Evolutionary conservation across 139 green algal genomes (phyloP).

Genomic region (Nannochloris sp.): DNA sequence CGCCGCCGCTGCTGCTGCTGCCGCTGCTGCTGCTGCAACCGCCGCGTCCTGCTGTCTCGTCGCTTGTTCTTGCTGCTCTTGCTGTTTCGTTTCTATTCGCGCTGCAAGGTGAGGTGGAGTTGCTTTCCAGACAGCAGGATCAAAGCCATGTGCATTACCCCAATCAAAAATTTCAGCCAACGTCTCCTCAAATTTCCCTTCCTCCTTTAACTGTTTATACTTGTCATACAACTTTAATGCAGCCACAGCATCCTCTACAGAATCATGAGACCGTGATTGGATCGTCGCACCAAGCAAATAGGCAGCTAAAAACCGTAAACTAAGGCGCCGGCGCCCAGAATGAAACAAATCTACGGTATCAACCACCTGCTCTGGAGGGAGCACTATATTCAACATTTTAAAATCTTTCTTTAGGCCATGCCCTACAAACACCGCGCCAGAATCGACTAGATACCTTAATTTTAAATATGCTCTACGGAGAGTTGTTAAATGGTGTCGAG

Average conservation of each 20-base stretch:
- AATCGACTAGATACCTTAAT: conserved; percentile 82
- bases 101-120: neutral
- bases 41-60: neutral
- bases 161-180: conserved; percentile 75
- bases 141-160: conserved; percentile 77
- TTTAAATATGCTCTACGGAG: conserved; percentile 80
- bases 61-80: neutral
- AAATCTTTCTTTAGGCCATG: conserved; percentile 96
- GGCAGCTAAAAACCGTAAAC: conserved; percentile 80
- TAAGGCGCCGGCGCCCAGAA: conserved; percentile 77
- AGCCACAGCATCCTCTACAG: conserved; percentile 89
- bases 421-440: conserved; percentile 81
- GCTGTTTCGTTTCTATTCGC: neutral
- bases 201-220: conserved; percentile 59
- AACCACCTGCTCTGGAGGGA: conserved; percentile 81
- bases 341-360: conserved; percentile 94
- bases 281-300: conserved; percentile 81
- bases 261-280: conserved; percentile 73
- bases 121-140: conserved; percentile 22
- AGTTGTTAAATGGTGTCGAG: conserved; percentile 77
- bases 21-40: conserved; percentile 6
- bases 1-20: neutral
- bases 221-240: conserved; percentile 64
- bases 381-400: conserved; percentile 89
- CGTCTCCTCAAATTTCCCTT: conserved; percentile 44